These are phyloP conservation scores for Rhododendron henanense DNA, from an alignment of 148 eudicot species.

Conservation along the genomic window DNA sequence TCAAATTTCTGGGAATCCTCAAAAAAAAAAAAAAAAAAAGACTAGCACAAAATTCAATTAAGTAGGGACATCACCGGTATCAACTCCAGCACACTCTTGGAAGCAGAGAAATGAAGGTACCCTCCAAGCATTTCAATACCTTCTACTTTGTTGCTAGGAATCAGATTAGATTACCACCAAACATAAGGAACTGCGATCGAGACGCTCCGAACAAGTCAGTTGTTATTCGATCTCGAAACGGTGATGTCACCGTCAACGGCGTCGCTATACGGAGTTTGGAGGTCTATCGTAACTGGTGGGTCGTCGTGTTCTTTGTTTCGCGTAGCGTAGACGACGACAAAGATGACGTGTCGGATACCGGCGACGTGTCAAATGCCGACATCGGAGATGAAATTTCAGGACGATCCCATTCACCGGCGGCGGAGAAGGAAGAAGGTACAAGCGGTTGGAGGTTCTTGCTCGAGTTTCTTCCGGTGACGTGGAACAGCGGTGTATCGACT, in stretches of 20 bases:
- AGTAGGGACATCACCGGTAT: no score
- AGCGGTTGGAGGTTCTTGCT: no score
- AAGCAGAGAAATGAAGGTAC: constrained; percentile 92
- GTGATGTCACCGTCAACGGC: constrained; percentile 23
- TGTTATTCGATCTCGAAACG: neutral
- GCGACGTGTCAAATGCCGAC: neutral
- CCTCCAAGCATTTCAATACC: constrained; percentile 99
- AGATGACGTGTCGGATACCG: no score
- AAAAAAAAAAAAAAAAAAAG: no score
- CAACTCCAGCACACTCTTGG: constrained; percentile 78
- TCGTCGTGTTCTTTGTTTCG: constrained; percentile 20
- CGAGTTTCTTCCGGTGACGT: no score
- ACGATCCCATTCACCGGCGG: neutral
- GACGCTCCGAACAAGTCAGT: constrained; percentile 26
- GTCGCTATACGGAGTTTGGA: constrained; percentile 7
- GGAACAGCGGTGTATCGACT: no score
- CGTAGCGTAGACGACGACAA: constrained; percentile 11
- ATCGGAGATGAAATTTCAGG: neutral
- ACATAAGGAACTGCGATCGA: constrained; percentile 29
- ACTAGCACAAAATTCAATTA: no score
- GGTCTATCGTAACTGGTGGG: constrained; percentile 32
- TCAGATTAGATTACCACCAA: constrained; percentile 72
- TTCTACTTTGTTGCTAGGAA: constrained; percentile 73
- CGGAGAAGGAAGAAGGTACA: no score
- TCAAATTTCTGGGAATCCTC: no score